Evolutionary conservation across 2,329 filamentous ascomycete genomes (phyloP).

Genomic region (Fusarium beomiforme): DNA sequence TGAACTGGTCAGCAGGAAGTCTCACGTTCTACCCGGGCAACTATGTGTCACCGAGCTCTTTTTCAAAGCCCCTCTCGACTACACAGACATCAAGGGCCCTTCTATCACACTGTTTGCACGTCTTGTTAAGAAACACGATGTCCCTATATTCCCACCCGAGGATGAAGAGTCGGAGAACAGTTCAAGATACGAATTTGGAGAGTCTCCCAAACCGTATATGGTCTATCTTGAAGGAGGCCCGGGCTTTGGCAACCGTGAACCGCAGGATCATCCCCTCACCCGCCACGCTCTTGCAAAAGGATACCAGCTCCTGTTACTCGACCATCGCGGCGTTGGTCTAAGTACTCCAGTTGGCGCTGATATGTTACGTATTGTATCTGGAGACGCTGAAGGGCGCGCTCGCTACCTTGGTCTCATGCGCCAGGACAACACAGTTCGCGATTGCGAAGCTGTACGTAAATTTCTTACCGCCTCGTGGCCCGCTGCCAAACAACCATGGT

Average conservation of each 20-base stretch:
- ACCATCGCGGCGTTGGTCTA: slow-evolving; percentile 89
- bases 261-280: slow-evolving; percentile 79
- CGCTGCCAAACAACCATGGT: slow-evolving; percentile 79
- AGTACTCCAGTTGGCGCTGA: slow-evolving; percentile 82
- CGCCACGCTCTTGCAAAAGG: slow-evolving; percentile 77
- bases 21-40: slow-evolving; percentile 66
- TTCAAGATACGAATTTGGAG: slow-evolving; percentile 18
- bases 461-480: slow-evolving; percentile 77
- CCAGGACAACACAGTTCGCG: slow-evolving; percentile 88
- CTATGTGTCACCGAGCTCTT: slow-evolving; percentile 82
- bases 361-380: slow-evolving; percentile 67
- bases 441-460: slow-evolving; percentile 86
- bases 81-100: slow-evolving; percentile 68
- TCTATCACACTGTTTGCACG: slow-evolving; percentile 82
- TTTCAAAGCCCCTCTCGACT: slow-evolving; percentile 87
- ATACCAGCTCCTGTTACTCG: slow-evolving; percentile 87
- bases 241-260: slow-evolving; percentile 78
- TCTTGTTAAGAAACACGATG: slow-evolving; percentile 73
- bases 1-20: slow-evolving; percentile 53
- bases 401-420: slow-evolving; percentile 86
- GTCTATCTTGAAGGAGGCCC: slow-evolving; percentile 89
- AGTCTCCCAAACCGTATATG: slow-evolving; percentile 63
- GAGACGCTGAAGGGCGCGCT: slow-evolving; percentile 75
- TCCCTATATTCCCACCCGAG: slow-evolving; percentile 62
- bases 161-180: slow-evolving; percentile 31